Evolutionary conservation across 257 asterid genomes (phyloP).

Genomic region (Schizonepeta tenuifolia): DNA sequence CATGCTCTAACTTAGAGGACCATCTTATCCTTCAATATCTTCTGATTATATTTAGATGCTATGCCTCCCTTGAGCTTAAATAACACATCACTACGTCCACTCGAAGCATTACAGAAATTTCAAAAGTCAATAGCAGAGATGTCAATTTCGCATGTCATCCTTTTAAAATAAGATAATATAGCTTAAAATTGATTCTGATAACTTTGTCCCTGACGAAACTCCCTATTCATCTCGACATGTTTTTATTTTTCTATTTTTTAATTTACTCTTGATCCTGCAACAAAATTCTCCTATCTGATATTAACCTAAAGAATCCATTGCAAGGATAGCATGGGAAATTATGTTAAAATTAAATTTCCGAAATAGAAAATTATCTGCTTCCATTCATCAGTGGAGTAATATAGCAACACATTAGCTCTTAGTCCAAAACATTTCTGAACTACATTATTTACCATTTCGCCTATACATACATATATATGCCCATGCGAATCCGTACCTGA

Average conservation of each 20-base stretch:
- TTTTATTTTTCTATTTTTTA: background rate
- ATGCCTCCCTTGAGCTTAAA: background rate
- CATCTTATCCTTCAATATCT: background rate
- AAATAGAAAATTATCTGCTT: background rate
- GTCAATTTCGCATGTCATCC: background rate
- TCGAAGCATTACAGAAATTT: conserved; percentile 1
- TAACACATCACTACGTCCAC: too few relatives aligned
- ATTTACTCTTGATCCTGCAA: background rate
- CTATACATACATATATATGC: background rate
- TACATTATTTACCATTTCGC: background rate
- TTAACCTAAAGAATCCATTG: conserved; percentile 1
- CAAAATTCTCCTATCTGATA: background rate
- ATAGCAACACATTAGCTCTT: background rate
- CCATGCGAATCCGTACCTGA: conserved; percentile 44
- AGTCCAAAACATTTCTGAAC: background rate
- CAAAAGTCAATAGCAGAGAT: background rate
- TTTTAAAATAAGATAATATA: background rate
- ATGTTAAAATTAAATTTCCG: background rate
- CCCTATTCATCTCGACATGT: background rate
- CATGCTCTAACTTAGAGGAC: conserved; percentile 11
- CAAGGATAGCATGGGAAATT: background rate
- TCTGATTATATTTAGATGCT: background rate
- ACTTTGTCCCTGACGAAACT: background rate
- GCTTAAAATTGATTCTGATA: background rate
- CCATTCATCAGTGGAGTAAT: background rate